Evolutionary conservation across 306 rosid genomes (phyloP).

Genomic region (Hylodesmum podocarpum): DNA sequence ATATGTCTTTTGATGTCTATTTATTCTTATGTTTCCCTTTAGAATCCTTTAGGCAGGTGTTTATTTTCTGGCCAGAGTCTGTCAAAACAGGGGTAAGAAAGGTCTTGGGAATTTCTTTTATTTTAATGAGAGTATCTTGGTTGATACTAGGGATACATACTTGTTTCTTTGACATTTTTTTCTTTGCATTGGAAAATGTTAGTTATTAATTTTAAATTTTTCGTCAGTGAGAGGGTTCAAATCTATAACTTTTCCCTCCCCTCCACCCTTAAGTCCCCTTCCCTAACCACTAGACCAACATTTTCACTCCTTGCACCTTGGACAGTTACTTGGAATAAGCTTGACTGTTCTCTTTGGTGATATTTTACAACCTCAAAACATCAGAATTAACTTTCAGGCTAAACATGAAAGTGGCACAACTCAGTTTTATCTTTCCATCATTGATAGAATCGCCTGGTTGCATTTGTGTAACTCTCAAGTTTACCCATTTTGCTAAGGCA

Average conservation of each 20-base stretch:
- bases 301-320: too few relatives aligned
- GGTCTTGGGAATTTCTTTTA: background rate
- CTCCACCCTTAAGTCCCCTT: too few relatives aligned
- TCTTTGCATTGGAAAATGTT: too few relatives aligned
- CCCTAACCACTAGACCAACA: too few relatives aligned
- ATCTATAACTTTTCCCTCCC: too few relatives aligned
- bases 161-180: background rate
- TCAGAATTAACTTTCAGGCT: background rate
- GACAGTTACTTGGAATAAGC: background rate
- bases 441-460: background rate
- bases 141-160: background rate
- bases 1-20: background rate
- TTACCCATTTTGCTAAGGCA: background rate
- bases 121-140: background rate
- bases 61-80: background rate
- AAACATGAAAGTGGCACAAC: background rate
- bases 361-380: background rate
- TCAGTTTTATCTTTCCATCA: background rate
- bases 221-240: too few relatives aligned
- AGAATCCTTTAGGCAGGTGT: background rate
- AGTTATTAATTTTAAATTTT: too few relatives aligned
- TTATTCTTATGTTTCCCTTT: background rate
- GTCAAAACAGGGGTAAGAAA: background rate
- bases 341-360: background rate
- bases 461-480: background rate